Percentiles rank a stretch among this genome's conserved stretches.
Conservation (phyloP, 805 yeast genomes). For the Schizosaccharomyces lindneri region DNA sequence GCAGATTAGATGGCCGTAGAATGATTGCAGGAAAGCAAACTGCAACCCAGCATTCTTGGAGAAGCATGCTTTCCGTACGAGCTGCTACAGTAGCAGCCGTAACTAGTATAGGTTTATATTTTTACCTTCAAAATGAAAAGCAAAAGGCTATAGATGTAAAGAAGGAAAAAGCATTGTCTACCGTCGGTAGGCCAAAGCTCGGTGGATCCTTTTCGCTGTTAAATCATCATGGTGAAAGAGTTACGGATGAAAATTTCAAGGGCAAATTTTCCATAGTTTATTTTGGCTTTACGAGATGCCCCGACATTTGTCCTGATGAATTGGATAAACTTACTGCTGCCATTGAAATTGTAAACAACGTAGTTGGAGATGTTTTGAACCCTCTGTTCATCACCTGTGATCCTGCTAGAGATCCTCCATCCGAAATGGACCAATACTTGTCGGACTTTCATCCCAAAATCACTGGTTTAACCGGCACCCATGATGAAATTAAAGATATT, state of each 20-base stretch:
- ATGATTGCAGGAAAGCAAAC: not conserved
- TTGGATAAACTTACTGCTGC: slow-evolving; percentile 54
- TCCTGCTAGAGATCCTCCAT: slow-evolving; percentile 84
- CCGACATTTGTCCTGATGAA: slow-evolving; percentile 96
- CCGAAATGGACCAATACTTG: slow-evolving; percentile 56
- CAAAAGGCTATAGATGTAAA: not conserved
- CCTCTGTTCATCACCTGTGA: slow-evolving; percentile 91
- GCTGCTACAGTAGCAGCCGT: not conserved
- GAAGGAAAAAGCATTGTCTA: not conserved
- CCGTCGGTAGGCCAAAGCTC: slow-evolving; percentile 13
- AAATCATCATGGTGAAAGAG: slow-evolving; percentile 44
- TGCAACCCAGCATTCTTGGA: not conserved
- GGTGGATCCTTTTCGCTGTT: slow-evolving; percentile 69
- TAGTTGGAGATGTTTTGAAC: not conserved
- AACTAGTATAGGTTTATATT: not conserved
- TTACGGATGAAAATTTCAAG: slow-evolving; percentile 52
- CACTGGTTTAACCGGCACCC: slow-evolving; percentile 76
- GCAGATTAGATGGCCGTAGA: not conserved
- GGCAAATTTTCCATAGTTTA: slow-evolving; percentile 63
- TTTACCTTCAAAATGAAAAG: slow-evolving; percentile 2
- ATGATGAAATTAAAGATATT: slow-evolving; percentile 55
- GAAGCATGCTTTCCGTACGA: not conserved
- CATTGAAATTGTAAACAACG: not conserved
- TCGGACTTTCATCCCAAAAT: slow-evolving; percentile 74
- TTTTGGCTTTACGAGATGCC: slow-evolving; percentile 93